A percentile compares a stretch with the other conserved stretches of the same genome.
Evolutionary conservation across 306 rosid species (phyloP).

Genomic region (Prunus campanulata): DNA sequence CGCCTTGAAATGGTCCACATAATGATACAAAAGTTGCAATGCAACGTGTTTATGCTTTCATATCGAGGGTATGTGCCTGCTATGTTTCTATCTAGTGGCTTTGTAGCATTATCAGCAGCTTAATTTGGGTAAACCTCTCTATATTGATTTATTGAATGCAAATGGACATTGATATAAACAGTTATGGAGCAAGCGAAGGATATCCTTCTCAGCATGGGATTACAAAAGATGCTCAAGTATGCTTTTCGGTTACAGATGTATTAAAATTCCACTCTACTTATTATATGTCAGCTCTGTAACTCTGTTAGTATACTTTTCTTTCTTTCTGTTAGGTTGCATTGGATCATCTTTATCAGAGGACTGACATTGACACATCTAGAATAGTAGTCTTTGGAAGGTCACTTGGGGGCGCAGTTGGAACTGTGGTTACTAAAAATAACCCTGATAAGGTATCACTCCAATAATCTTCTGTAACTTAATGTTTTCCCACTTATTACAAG

Average conservation of each 20-base stretch:
- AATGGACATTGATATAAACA: constrained; percentile 29
- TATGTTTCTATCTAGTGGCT: not conserved
- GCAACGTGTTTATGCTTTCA: constrained; percentile 96
- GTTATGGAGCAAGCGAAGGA: constrained; percentile 98
- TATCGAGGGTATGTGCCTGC: constrained; percentile 74
- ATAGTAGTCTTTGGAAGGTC: constrained; percentile 96
- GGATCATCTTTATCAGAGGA: constrained; percentile 92
- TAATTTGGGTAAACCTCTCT: not conserved
- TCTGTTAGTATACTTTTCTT: constrained; percentile 12
- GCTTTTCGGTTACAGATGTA: constrained; percentile 14
- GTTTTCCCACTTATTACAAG: not conserved
- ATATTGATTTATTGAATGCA: constrained; percentile 22
- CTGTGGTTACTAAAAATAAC: constrained; percentile 77
- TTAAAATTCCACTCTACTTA: not conserved
- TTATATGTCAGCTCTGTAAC: not conserved
- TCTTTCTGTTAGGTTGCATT: constrained; percentile 71
- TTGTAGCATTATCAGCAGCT: not conserved
- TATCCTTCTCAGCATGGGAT: constrained; percentile 97
- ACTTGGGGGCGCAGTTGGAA: constrained; percentile 99
- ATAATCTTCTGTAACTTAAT: constrained; percentile 2
- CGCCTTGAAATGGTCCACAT: constrained; percentile 97
- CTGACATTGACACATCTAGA: constrained; percentile 88
- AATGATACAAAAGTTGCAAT: constrained; percentile 77
- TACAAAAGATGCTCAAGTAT: constrained; percentile 89
- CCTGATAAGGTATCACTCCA: constrained; percentile 77